phyloP scores from a whole-genome alignment of 495 filamentous ascomycete genomes.

The Penicillium angulare region DNA sequence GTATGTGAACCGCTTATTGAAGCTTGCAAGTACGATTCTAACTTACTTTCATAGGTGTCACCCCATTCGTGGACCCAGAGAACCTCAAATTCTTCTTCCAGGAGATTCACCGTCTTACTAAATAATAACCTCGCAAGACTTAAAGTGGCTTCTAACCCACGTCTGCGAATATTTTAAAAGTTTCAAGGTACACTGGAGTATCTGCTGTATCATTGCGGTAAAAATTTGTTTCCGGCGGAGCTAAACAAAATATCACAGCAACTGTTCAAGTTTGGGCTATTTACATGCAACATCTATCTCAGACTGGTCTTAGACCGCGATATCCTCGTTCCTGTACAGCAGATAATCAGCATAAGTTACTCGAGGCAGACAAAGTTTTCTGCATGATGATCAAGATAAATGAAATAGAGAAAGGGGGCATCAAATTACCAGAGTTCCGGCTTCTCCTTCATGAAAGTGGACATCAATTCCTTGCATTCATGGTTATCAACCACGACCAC shows the following conservation, averaged over 20 bases:
- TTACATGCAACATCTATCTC: slow-evolving; percentile 31
- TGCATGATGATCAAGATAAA: not conserved
- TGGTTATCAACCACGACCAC: slow-evolving; percentile 68
- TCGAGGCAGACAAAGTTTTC: not conserved
- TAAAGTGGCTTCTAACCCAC: slow-evolving; percentile 15
- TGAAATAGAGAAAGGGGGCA: slow-evolving; percentile 5
- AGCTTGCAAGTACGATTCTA: no score
- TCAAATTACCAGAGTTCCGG: slow-evolving; percentile 71
- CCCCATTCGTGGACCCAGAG: slow-evolving; percentile 89
- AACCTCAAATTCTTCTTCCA: slow-evolving; percentile 90
- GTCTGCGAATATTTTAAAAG: slow-evolving; percentile 6
- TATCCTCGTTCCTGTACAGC: slow-evolving; percentile 68
- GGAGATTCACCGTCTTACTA: slow-evolving; percentile 72
- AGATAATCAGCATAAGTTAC: slow-evolving; percentile 22
- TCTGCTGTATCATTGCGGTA: not conserved
- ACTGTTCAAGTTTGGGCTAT: not conserved
- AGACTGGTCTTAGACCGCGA: slow-evolving; percentile 59
- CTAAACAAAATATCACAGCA: not conserved
- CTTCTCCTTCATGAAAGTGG: slow-evolving; percentile 70
- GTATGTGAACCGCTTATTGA: no score
- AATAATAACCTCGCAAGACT: slow-evolving; percentile 2
- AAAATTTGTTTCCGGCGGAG: not conserved
- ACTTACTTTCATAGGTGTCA: slow-evolving; percentile 68
- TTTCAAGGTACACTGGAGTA: slow-evolving; percentile 10
- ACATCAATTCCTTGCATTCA: slow-evolving; percentile 73